Base-by-base conservation (phyloP, 768 basidiomycete genomes). In the Suillus lakei region DNA sequence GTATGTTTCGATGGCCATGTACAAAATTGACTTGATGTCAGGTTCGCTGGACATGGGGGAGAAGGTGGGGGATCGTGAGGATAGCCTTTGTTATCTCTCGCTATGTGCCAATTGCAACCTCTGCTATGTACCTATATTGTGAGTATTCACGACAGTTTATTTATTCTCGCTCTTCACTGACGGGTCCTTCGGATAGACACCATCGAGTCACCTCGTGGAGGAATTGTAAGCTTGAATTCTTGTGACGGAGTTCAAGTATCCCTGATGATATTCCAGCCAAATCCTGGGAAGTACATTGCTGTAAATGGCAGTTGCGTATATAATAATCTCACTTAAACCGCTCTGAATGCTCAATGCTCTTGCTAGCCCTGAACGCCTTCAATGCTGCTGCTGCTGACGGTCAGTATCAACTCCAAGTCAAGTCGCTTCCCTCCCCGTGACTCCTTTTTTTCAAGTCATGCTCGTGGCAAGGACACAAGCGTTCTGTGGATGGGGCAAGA, bases 41-140 rank as follows among this genome's bases (percentile, higher is more conserved):
- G 72, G 66, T 68, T 16, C 54, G 64, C 41, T 72, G 66, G 70
- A 15, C 74, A 32, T 64, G 63, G 43, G 55, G 67, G 41, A 65
- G 66, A 21, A 64, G 21, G 46, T 73, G 70, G 72, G 67, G 66
- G n/a, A 53, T 61, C 3, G 54, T 54, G 62, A 62, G 72, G 63
- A 59, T 74, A 6, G 66, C 67, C 23, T 73, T n/a, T 61, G 18
- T 61, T 18, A 26, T 55, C 18, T 68, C 50, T 38, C 73, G 72
- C 23, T 74, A 73, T 66, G 44, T 73, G 4, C 72, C 73, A 9
- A 68, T 74, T 7, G 39, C 64, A 32, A 66, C 61, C 10, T 50
- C 70, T 6, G 54, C 55, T 7, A 51, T 74, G 65, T 67, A 64
- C 16, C 61, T 30, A 18, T 61, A 32, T n/a, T 39, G 63, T 60